Evolutionary conservation across 2,329 filamentous ascomycete genomes (phyloP).

Genomic region (Biscogniauxia sp.): DNA sequence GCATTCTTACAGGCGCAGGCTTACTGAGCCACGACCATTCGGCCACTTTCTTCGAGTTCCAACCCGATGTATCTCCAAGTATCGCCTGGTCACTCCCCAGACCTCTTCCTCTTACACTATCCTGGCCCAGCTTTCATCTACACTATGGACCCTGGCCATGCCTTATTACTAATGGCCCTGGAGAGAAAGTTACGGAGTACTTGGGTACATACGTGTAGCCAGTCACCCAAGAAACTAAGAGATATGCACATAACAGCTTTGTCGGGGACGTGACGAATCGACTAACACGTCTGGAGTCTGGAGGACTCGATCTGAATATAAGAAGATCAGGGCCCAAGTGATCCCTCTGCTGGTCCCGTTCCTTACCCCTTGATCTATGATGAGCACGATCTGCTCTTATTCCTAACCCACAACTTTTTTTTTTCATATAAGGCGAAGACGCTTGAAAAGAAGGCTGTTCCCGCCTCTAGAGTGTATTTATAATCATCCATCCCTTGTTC

Average conservation of each 20-base stretch:
- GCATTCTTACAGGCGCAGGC: constrained; percentile 15
- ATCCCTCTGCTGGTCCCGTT: neutral
- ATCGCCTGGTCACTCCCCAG: constrained; percentile 18
- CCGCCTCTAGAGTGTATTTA: neutral
- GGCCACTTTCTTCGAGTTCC: constrained; percentile 20
- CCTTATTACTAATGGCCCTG: neutral
- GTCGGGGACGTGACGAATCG: neutral
- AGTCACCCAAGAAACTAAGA: neutral
- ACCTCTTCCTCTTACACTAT: neutral
- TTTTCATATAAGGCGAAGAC: neutral
- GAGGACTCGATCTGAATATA: neutral
- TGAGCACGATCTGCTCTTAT: neutral
- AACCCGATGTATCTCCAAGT: constrained; percentile 24
- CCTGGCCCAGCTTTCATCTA: constrained; percentile 10
- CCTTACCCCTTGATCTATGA: neutral
- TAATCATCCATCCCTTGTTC: neutral
- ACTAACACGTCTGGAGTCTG: neutral
- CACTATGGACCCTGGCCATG: neutral
- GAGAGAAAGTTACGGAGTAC: no score
- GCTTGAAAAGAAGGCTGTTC: neutral
- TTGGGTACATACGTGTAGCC: neutral
- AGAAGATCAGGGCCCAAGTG: neutral
- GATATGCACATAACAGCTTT: neutral
- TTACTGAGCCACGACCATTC: constrained; percentile 23
- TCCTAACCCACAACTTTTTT: neutral